phyloP scores from a whole-genome alignment of 2,329 filamentous ascomycete genomes.

The Colletotrichum gigasporum region DNA sequence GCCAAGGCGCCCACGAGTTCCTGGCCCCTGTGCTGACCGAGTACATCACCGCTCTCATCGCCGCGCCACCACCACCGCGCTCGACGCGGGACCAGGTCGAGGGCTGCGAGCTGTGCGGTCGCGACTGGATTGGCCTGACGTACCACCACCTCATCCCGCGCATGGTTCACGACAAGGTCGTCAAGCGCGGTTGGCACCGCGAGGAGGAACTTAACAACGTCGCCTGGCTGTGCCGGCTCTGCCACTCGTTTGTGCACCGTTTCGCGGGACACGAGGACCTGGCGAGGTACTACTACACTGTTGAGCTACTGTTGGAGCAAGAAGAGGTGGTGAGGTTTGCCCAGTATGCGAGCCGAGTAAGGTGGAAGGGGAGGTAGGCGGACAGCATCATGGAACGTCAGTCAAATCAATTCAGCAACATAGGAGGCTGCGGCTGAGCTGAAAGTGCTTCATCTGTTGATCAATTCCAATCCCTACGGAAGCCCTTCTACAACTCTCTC shows the following conservation, averaged over 20 bases:
- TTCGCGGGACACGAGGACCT: conserved; percentile 81
- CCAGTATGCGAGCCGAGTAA: conserved; percentile 75
- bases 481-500: too few species aligned
- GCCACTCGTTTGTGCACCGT: conserved; percentile 83
- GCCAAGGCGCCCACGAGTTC: conserved; percentile 56
- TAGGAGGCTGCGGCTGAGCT: too few species aligned
- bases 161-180: conserved; percentile 77
- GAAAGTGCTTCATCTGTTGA: too few species aligned
- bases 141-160: conserved; percentile 91
- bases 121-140: conserved; percentile 78
- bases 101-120: conserved; percentile 79
- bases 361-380: conserved; percentile 73
- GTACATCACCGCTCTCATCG: conserved; percentile 67
- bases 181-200: conserved; percentile 82
- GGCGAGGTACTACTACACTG: conserved; percentile 76
- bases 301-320: conserved; percentile 74
- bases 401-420: too few species aligned
- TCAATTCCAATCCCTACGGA: too few species aligned
- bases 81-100: conserved; percentile 60
- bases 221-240: conserved; percentile 86
- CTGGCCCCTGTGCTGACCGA: conserved; percentile 69
- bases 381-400: too few species aligned
- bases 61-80: conserved; percentile 71
- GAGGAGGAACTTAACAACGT: conserved; percentile 81
- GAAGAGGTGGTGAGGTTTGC: conserved; percentile 79